These are phyloP conservation scores for Atractiella rhizophila DNA, from an alignment of 768 basidiomycete species.

Conservation along the genomic window DNA sequence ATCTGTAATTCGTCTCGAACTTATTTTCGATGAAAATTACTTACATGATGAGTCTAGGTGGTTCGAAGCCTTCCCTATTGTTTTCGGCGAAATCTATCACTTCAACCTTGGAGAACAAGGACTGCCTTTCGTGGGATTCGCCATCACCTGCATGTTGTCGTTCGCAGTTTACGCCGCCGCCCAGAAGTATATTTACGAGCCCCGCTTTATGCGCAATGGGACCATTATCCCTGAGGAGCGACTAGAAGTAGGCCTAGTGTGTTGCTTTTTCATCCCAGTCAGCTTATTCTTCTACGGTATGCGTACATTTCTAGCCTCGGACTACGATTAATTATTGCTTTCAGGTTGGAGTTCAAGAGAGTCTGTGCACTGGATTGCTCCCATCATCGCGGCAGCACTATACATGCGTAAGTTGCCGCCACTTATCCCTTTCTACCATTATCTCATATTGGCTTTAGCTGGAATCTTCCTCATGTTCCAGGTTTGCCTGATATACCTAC, in stretches of 20 bases:
- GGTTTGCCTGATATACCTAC: too few species aligned
- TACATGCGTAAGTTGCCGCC: conserved; percentile 2
- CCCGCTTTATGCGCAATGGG: conserved; percentile 5
- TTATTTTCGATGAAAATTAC: too few species aligned
- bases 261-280: background rate
- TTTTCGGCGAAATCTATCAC: background rate
- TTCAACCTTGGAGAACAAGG: background rate
- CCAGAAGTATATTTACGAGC: too few species aligned
- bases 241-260: conserved; percentile 1
- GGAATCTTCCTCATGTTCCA: conserved; percentile 4
- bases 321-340: too few species aligned
- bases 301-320: too few species aligned
- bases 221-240: conserved; percentile 3
- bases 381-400: background rate
- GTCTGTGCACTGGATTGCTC: conserved; percentile 7
- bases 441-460: background rate
- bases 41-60: too few species aligned
- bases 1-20: too few species aligned
- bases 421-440: too few species aligned
- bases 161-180: conserved; percentile 3
- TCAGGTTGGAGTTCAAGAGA: background rate
- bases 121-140: conserved; percentile 6
- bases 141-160: conserved; percentile 2
- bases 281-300: conserved; percentile 6
- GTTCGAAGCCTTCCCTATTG: conserved; percentile 6